phyloP scores from a whole-genome alignment of 208 protist species.

The Leishmania arabica region DNA sequence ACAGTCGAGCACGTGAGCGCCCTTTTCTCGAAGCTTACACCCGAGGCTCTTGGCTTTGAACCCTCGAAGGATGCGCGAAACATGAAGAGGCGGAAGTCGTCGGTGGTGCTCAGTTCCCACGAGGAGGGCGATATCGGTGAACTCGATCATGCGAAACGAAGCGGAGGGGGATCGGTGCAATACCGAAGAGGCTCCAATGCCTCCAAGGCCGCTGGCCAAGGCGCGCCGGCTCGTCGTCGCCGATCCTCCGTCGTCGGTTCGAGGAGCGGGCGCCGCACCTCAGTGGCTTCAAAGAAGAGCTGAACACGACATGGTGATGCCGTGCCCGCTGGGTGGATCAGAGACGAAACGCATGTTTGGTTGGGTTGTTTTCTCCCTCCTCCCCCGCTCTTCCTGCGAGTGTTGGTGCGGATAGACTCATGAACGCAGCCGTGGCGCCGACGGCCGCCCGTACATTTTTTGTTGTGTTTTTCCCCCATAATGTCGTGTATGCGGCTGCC shows the following conservation, averaged over 20 bases:
- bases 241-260: slow-evolving; percentile 4
- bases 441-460: neutral
- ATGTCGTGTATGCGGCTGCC: too few species aligned
- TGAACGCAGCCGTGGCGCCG: neutral
- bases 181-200: slow-evolving; percentile 7
- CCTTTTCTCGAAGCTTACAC: slow-evolving; percentile 46
- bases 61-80: slow-evolving; percentile 4
- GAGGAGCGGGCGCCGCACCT: slow-evolving; percentile 1
- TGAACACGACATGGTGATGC: neutral
- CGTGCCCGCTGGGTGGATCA: too few species aligned
- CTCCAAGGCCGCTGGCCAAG: neutral
- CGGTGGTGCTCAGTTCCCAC: neutral
- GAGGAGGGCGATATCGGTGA: neutral
- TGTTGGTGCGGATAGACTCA: neutral
- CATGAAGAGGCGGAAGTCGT: slow-evolving; percentile 26
- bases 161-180: neutral
- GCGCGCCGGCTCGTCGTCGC: neutral
- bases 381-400: neutral
- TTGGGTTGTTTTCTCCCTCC: neutral
- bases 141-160: neutral
- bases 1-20: slow-evolving; percentile 42
- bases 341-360: neutral
- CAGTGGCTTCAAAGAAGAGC: slow-evolving; percentile 20
- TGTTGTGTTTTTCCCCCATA: neutral
- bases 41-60: slow-evolving; percentile 43